Conservation (phyloP, 2,329 filamentous ascomycete genomes). For the Rutstroemia sp. region DNA sequence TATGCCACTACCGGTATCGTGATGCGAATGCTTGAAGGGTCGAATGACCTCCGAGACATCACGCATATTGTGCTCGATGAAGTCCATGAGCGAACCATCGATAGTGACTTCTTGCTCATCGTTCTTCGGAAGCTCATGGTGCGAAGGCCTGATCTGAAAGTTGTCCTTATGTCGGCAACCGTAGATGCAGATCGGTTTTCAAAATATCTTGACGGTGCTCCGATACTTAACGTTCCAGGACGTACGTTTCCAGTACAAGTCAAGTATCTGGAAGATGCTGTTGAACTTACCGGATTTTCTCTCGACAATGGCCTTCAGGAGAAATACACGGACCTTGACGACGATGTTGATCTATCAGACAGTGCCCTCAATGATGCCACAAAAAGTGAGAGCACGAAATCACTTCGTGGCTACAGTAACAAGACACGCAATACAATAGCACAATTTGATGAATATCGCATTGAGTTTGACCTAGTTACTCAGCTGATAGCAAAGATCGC, state of each 20-base stretch:
- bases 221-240: constrained; percentile 83
- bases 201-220: constrained; percentile 75
- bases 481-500: constrained; percentile 73
- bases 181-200: constrained; percentile 91
- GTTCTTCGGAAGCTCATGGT: constrained; percentile 77
- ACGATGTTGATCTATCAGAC: constrained; percentile 44
- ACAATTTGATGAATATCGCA: constrained; percentile 81
- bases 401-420: constrained; percentile 65
- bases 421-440: constrained; percentile 68
- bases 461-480: constrained; percentile 82
- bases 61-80: constrained; percentile 96
- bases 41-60: constrained; percentile 78
- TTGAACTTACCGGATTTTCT: constrained; percentile 76
- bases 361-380: constrained; percentile 39
- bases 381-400: constrained; percentile 51
- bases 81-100: constrained; percentile 92
- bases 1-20: constrained; percentile 91
- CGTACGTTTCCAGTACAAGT: constrained; percentile 89
- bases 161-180: constrained; percentile 95
- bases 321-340: constrained; percentile 55
- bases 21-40: constrained; percentile 93
- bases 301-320: constrained; percentile 39
- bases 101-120: constrained; percentile 92
- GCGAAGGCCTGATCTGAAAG: constrained; percentile 72
- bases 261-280: constrained; percentile 83